These are phyloP conservation scores for Aspergillus coremiiformis DNA, from an alignment of 495 filamentous ascomycete species.

Conservation along the genomic window DNA sequence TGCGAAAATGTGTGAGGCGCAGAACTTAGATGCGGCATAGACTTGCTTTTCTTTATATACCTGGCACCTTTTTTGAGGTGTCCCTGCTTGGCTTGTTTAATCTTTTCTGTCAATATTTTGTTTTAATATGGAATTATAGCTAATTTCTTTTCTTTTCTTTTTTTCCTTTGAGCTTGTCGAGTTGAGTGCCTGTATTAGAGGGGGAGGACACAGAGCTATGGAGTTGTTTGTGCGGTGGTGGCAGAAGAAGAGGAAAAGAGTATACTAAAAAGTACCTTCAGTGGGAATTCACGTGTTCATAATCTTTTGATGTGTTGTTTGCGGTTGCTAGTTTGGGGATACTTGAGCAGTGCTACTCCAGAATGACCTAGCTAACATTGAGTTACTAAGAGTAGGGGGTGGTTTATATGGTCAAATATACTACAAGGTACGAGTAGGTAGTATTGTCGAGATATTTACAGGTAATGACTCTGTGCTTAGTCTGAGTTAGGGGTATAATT, in stretches of 20 bases:
- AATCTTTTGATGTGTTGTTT: neutral
- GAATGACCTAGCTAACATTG: neutral
- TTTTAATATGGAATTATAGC: no score
- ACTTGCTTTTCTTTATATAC: neutral
- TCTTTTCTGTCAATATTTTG: no score
- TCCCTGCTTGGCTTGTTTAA: no score
- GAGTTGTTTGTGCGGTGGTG: neutral
- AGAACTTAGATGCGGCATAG: neutral
- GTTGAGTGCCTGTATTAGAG: no score
- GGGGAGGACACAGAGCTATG: neutral
- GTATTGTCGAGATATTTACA: neutral
- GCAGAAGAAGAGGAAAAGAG: neutral
- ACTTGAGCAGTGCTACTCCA: neutral
- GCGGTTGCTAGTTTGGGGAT: neutral
- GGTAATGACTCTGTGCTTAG: neutral
- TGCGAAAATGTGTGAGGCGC: conserved; percentile 3
- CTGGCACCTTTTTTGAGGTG: neutral
- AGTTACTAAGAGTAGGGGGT: neutral
- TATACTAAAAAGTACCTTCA: no score
- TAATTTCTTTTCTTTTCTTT: no score
- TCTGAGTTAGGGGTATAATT: neutral
- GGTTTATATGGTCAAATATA: no score
- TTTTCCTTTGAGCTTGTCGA: no score
- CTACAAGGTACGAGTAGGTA: no score
- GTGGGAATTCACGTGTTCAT: neutral